A percentile compares a stretch with the other conserved stretches of the same genome.
Conservation (phyloP, 2,329 filamentous ascomycete species). For the Escovopsis sp. region DNA sequence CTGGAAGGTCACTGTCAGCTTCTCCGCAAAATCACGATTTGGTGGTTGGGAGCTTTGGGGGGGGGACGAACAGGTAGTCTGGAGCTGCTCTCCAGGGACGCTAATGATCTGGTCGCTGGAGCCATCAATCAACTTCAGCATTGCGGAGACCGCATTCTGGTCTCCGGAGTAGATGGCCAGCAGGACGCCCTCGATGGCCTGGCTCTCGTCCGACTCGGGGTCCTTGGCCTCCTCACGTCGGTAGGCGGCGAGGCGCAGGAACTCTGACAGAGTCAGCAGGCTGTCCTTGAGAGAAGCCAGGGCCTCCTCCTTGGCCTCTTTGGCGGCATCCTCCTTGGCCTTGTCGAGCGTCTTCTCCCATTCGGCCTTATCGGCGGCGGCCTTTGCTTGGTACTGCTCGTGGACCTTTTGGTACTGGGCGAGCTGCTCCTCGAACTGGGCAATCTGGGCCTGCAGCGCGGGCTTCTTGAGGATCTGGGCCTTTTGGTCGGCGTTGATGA, state of each 20-base stretch:
- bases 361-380: constrained; percentile 43
- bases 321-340: constrained; percentile 38
- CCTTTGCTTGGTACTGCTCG: constrained; percentile 50
- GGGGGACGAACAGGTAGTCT: constrained; percentile 49
- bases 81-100: constrained; percentile 48
- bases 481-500: constrained; percentile 72
- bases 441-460: constrained; percentile 50
- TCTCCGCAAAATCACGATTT: too few species aligned
- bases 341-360: constrained; percentile 43
- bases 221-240: constrained; percentile 56
- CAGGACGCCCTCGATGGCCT: constrained; percentile 67
- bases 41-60: too few species aligned
- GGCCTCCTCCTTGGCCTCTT: constrained; percentile 33
- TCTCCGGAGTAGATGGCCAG: constrained; percentile 69
- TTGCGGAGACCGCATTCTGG: constrained; percentile 56
- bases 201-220: constrained; percentile 53
- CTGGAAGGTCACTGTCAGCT: constrained; percentile 9
- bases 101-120: constrained; percentile 50
- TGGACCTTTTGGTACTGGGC: constrained; percentile 62
- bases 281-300: constrained; percentile 46
- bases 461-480: constrained; percentile 66
- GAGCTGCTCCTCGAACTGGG: constrained; percentile 60
- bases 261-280: constrained; percentile 60
- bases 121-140: constrained; percentile 64
- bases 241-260: constrained; percentile 64